Evolutionary conservation across 2,329 filamentous ascomycete species (phyloP), one percentile per base, ranked within the genome.

Genomic region (Trichoderma asperellum): DNA sequence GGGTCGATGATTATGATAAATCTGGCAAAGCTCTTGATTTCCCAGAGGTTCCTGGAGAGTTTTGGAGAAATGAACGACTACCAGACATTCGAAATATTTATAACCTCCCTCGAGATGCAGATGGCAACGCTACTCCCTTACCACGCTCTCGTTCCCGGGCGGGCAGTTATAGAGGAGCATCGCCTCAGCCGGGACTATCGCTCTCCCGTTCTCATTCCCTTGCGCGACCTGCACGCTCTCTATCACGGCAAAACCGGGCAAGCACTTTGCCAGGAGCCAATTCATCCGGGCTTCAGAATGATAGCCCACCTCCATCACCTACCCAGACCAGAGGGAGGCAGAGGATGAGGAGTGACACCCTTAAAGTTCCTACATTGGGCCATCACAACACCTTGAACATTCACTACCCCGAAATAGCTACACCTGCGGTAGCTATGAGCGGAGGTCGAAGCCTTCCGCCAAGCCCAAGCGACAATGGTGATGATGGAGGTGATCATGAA

Each of bases 21-120:
- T 77, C 76, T 4, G 82, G 84, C 21, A 78, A 78, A 55, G 83
- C 84, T 4, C 75, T 77, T n/a, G 79, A 81, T n/a, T 90, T 84
- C 59, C 88, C 88, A 0, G 82, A 84, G 66, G 79, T 87, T 0
- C 88, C 88, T 0, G 88, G 86, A 2, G 87, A 89, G 71, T 16
- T 12, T 5, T 49, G 62, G 47, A 67, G 68, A 24, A 73, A 72
- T 34, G 4, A 32, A 0, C 72, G 75, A 0, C 73, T 87, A 1
- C 63, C 70, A 21, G 72, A 77, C 4, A 81, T 84, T 32, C 79
- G 77, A 57, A 76, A 80, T 35, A 73, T 75, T 5, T 87, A 83
- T 68, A 83, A 81, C 49, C 74, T 71, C 4, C 73, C 68, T 11
- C 75, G 75, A 18, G 77, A 81, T 29, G 75, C 72, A 7, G 76